Percentiles rank a stretch among this genome's conserved stretches.
Conservation (phyloP, 1,139 yeast species). For the Yamadazyma dushanensis region DNA sequence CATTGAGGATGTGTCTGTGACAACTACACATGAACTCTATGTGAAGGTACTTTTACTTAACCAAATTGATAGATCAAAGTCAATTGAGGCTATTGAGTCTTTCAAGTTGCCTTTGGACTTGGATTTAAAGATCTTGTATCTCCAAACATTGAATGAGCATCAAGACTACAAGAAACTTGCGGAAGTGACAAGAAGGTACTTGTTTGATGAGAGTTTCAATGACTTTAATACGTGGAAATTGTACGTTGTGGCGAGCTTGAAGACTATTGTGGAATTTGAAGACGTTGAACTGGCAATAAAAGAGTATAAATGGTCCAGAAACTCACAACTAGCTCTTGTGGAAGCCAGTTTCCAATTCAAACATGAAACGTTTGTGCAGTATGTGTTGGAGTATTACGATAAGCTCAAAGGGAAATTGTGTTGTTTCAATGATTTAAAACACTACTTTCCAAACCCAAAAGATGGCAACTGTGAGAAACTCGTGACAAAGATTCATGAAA, state of each 20-base stretch:
- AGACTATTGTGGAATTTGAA: conserved; percentile 26
- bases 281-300: conserved; percentile 25
- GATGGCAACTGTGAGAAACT: conserved; percentile 6
- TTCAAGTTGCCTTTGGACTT: conserved; percentile 46
- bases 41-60: conserved; percentile 49
- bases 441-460: conserved; percentile 21
- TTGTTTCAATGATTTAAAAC: conserved; percentile 57
- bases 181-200: conserved; percentile 29
- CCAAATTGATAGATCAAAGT: conserved; percentile 6
- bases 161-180: conserved; percentile 45
- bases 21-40: conserved; percentile 58
- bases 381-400: conserved; percentile 43
- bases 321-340: conserved; percentile 54
- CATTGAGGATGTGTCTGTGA: conserved; percentile 45
- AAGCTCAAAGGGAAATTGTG: conserved; percentile 54
- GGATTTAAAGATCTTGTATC: conserved; percentile 54
- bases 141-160: conserved; percentile 41
- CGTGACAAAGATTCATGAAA: conserved; percentile 11
- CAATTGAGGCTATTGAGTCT: conserved; percentile 29
- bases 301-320: conserved; percentile 44
- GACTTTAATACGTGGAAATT: conserved; percentile 64
- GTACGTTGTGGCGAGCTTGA: conserved; percentile 44
- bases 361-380: conserved; percentile 17
- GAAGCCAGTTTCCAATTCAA: conserved; percentile 36
- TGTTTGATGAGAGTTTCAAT: conserved; percentile 47